phyloP scores from a whole-genome alignment of 1,284 basidiomycete species.

The Ganoderma multipileum region DNA sequence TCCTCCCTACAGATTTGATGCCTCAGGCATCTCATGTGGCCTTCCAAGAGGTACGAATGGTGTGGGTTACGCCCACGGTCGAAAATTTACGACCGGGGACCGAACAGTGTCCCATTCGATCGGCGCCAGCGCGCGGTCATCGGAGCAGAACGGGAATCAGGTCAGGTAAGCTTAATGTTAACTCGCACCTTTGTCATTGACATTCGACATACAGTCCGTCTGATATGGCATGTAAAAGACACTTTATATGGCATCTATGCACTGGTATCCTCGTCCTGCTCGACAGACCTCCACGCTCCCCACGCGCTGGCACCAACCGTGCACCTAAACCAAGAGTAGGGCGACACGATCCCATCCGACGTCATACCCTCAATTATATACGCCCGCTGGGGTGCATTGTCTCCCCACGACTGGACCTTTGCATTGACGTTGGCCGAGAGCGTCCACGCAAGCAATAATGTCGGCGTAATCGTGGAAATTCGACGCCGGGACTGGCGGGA shows the following conservation, averaged over 20 bases:
- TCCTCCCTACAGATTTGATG: neutral
- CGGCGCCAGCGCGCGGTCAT: neutral
- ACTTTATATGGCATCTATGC: neutral
- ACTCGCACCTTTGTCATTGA: neutral
- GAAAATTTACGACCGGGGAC: neutral
- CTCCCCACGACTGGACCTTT: neutral
- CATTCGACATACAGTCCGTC: neutral
- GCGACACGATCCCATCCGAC: neutral
- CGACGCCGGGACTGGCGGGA: neutral
- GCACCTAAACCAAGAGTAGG: neutral
- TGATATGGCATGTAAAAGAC: neutral
- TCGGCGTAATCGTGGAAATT: conserved; percentile 1
- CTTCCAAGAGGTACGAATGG: neutral
- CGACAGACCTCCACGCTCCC: neutral
- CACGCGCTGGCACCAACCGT: neutral
- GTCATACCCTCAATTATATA: neutral
- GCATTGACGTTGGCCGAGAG: neutral
- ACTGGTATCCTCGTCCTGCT: neutral
- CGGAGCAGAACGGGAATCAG: neutral
- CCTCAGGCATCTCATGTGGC: neutral
- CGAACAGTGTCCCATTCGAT: neutral
- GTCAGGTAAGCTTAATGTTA: neutral
- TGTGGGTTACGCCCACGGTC: neutral
- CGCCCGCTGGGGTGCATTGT: neutral
- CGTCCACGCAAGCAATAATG: neutral